A percentile compares a stretch with the other conserved stretches of the same genome.
phyloP scores from a whole-genome alignment of 352 stramenopile genomes.

The Globisporangium iwayamae region DNA sequence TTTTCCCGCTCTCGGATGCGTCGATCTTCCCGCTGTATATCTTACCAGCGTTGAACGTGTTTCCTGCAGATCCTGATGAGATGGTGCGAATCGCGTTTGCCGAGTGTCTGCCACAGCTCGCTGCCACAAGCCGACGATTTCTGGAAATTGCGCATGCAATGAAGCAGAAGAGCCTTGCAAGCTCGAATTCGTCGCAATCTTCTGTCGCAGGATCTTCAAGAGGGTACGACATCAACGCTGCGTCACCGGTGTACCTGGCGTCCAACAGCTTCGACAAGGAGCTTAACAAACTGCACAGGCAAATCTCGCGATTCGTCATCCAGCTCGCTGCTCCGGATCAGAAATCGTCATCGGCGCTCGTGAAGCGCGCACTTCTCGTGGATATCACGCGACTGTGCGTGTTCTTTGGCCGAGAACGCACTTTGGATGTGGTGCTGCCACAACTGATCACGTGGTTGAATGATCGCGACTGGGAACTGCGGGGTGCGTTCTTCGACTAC shows the following conservation, averaged over 20 bases:
- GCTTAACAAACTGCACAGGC: slow-evolving; percentile 89
- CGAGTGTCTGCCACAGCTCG: slow-evolving; percentile 89
- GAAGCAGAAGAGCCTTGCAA: slow-evolving; percentile 66
- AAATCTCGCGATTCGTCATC: slow-evolving; percentile 93
- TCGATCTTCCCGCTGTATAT: slow-evolving; percentile 97
- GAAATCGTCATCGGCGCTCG: slow-evolving; percentile 88
- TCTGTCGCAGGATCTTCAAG: slow-evolving; percentile 24
- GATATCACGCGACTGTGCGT: slow-evolving; percentile 95
- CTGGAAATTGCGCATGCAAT: slow-evolving; percentile 91
- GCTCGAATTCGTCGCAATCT: slow-evolving; percentile 31
- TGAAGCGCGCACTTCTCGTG: slow-evolving; percentile 92
- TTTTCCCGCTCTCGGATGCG: slow-evolving; percentile 92
- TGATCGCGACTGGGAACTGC: slow-evolving; percentile 91
- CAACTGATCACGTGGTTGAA: slow-evolving; percentile 98
- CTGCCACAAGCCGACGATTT: slow-evolving; percentile 91
- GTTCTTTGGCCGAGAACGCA: slow-evolving; percentile 95
- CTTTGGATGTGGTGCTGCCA: slow-evolving; percentile 94
- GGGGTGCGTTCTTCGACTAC: slow-evolving; percentile 89
- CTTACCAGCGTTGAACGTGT: slow-evolving; percentile 87
- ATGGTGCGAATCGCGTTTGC: slow-evolving; percentile 95
- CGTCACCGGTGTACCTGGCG: slow-evolving; percentile 42
- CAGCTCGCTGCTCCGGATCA: slow-evolving; percentile 90
- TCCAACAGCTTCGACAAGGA: slow-evolving; percentile 92
- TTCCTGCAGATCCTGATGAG: slow-evolving; percentile 90
- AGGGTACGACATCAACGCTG: slow-evolving; percentile 28